A percentile compares a stretch with the other conserved stretches of the same genome.
Evolutionary conservation across 1,284 basidiomycete species (phyloP).

Genomic region (Ganoderma leucocontextum): DNA sequence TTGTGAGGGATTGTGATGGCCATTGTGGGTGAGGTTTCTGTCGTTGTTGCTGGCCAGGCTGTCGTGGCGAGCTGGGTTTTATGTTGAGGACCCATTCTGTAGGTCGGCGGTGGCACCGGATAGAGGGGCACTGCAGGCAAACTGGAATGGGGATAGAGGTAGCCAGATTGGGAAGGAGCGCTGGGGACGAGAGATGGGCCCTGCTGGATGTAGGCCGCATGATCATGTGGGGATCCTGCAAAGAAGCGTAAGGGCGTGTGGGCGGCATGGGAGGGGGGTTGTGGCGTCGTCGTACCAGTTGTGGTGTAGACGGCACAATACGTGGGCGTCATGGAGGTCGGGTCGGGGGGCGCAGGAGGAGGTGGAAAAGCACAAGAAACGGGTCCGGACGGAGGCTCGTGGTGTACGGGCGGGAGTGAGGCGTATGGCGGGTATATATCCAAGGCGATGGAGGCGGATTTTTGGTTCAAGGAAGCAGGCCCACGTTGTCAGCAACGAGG

Average conservation of each 20-base stretch:
- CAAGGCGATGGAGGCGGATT: constrained; percentile 15
- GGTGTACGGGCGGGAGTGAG: constrained; percentile 29
- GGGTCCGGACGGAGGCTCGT: constrained; percentile 26
- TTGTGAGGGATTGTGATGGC: constrained; percentile 28
- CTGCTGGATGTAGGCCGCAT: constrained; percentile 28
- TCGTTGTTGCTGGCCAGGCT: constrained; percentile 13
- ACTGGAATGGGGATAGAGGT: constrained; percentile 33
- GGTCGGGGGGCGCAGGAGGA: constrained; percentile 10
- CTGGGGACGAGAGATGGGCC: constrained; percentile 28
- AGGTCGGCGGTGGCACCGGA: constrained; percentile 20
- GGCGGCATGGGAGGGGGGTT: constrained; percentile 30
- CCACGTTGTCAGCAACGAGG: constrained; percentile 35
- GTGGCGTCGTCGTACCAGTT: constrained; percentile 26
- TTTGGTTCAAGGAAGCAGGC: constrained; percentile 32
- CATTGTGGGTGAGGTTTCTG: constrained; percentile 24
- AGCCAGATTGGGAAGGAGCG: constrained; percentile 29
- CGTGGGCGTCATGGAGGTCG: constrained; percentile 3
- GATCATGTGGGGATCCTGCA: constrained; percentile 35
- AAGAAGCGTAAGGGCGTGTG: constrained; percentile 37
- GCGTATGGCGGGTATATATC: constrained; percentile 31
- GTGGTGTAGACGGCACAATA: constrained; percentile 23
- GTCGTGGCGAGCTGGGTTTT: constrained; percentile 24
- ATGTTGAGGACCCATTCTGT: constrained; percentile 23
- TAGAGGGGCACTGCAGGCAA: constrained; percentile 27
- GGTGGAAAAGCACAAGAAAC: constrained; percentile 1